Base-by-base conservation (phyloP, 225 moss, liverwort and hornwort species). In the Asterella californica region DNA sequence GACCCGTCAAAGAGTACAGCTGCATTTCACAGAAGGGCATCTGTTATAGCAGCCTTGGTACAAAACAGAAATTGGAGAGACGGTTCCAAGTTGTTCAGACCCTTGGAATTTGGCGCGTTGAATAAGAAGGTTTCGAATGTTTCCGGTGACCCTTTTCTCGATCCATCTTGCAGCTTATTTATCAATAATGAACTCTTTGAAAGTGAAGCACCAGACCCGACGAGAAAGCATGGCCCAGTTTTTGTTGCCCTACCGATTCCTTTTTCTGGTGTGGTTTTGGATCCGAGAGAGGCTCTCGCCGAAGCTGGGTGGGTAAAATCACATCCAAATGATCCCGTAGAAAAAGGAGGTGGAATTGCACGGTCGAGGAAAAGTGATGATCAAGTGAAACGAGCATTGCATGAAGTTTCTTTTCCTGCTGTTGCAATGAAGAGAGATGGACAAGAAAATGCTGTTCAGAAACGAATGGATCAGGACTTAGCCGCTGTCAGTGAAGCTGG, bases 151-250 rank as follows among this genome's bases (percentile, higher is more conserved):
- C 79, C 79, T 59, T 32, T 79, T 34, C 46, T 83, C 22, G 79
- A 83, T 79, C 83, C 74, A 32, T 79, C 79, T 15, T 74, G 64
- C 9, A 75, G 42, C 55, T 55, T 83, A 8, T 80, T 76, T 52
- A 59, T 80, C 59, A 60, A 76, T 45, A 84, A 80, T 48, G 76
- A 80, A 0, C 49, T 84, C 0, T 84, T 80, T 72, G 80, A 84
- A 32, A 50, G 10, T 34, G 70, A 76, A 36, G 27, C 24, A 1
- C 5, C 10, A 6, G 55, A 34, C 47, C 14, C 32, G 0, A 15
- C 14, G 0, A 42, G 46, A 30, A 49, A 45, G n/a, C 19, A 49
- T 54, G 55, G 38, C 27, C 30, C 24, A 15, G 65, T 72, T 57
- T 84, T 84, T 50, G 48, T 52, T 50, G 49, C 70, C 22, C 50